Evolutionary conservation across 75 land plant genomes (phyloP).

Genomic region (Picea sitchensis): DNA sequence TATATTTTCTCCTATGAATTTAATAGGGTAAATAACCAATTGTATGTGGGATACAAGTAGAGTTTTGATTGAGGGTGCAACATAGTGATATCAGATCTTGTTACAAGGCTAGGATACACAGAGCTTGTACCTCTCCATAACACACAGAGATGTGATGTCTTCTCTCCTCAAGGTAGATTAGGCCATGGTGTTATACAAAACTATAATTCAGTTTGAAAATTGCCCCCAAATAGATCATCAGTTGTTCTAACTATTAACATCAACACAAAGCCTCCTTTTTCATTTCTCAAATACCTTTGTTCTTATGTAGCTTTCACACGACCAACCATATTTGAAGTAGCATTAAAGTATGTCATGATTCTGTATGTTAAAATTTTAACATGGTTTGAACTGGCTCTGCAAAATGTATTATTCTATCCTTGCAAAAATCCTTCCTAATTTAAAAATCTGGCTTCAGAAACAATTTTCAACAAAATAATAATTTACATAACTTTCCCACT

Average conservation of each 20-base stretch:
- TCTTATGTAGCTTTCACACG: conserved; percentile 71
- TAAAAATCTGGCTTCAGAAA: too few relatives aligned
- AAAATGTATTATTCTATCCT: too few relatives aligned
- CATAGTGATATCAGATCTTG: too few relatives aligned
- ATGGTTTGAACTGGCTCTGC: too few relatives aligned
- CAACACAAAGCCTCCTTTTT: conserved; percentile 58
- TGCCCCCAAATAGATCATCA: conserved; percentile 80
- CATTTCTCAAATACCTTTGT: conserved; percentile 67
- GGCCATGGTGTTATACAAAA: conserved; percentile 57
- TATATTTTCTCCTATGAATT: too few relatives aligned
- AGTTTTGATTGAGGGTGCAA: too few relatives aligned
- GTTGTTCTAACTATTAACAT: conserved; percentile 55
- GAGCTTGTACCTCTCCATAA: conserved; percentile 49
- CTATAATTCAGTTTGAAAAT: conserved; percentile 55
- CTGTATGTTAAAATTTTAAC: conserved; percentile 11
- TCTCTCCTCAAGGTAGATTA: conserved; percentile 41
- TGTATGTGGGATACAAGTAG: too few relatives aligned
- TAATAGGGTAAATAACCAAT: too few relatives aligned
- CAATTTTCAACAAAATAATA: too few relatives aligned
- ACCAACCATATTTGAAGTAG: conserved; percentile 64
- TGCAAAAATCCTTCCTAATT: too few relatives aligned
- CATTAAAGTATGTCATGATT: conserved; percentile 55
- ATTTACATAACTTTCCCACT: too few relatives aligned
- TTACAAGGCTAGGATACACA: too few relatives aligned
- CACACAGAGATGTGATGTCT: conserved; percentile 52